Base-by-base conservation (phyloP, 2,329 filamentous ascomycete species). In the Cylindrodendrum hubeiense region DNA sequence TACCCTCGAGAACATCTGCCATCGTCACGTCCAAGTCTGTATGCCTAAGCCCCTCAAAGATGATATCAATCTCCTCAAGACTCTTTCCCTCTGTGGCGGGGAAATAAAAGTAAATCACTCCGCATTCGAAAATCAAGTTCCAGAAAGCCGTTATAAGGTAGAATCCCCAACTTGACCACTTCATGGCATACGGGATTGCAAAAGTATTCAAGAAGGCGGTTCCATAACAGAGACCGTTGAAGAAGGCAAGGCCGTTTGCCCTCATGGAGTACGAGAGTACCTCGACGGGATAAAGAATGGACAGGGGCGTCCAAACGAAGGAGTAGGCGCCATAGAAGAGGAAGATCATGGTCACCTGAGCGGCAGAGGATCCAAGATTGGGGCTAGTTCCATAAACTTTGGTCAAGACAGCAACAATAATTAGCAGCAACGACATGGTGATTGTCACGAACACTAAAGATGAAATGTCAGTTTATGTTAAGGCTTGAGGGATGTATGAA, bases 141-240 rank as follows among this genome's bases (percentile, higher is more conserved):
- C 47, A 60, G 17, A 52, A 43, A 13, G 57, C 57, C 2, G 57
- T 60, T 34, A 52, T 60, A 6, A 60, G 49, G 13, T 60, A 60
- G 15, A 60, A 60, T 8, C 57, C 57, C 46, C 46, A 60, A 21
- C 43, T 49, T 17, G 57, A 60, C 57, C 57, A 60, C 26, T 53
- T 13, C 57, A 60, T 60, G n/a, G 57, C 57, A n/a, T 60, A 60
- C 5, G 57, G 57, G 21, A 60, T 60, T 4, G 47, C 57, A 34
- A 41, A 60, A 5, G 57, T 60, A 26, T 60, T 60, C 10, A 60
- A 15, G 17, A 60, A 60, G 15, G 57, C 57, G 22, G 57, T 60
- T 33, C 44, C 57, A 17, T 60, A 60, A 47, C 24, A 37, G 12
- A 60, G 47, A 8, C 57, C 57, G 21, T 60, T 60, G 47, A 17